These are phyloP conservation scores for Termitomyces sp. DNA, from an alignment of 768 basidiomycete species.

Conservation along the genomic window DNA sequence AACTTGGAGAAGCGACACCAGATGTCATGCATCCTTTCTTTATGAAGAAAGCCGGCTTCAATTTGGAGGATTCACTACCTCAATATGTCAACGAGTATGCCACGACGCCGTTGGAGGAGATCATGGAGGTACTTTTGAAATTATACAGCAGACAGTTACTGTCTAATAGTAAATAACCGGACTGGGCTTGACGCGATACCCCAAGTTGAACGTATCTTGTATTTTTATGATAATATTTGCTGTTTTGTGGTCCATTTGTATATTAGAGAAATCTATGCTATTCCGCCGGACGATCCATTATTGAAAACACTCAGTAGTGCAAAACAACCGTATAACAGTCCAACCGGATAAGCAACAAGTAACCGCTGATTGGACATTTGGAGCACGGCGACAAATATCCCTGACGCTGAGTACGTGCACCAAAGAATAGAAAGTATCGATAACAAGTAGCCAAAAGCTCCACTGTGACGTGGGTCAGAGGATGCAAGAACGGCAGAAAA, in stretches of 20 bases:
- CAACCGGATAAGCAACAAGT: conserved; percentile 95
- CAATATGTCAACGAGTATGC: conserved; percentile 87
- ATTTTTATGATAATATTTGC: neutral
- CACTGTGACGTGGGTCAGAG: conserved; percentile 38
- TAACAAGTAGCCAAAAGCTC: conserved; percentile 78
- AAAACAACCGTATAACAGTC: conserved; percentile 90
- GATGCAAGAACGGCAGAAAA: neutral
- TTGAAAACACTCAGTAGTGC: conserved; percentile 84
- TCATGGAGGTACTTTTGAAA: conserved; percentile 74
- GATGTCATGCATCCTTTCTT: conserved; percentile 87
- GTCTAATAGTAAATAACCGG: conserved; percentile 20
- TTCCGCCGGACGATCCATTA: conserved; percentile 35
- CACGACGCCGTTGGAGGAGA: conserved; percentile 74
- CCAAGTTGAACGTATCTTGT: neutral
- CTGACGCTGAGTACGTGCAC: conserved; percentile 96
- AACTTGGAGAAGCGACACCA: conserved; percentile 84
- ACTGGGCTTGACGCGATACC: neutral
- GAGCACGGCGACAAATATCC: conserved; percentile 92
- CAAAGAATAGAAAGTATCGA: conserved; percentile 82
- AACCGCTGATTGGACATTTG: conserved; percentile 94
- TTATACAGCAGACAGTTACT: conserved; percentile 72
- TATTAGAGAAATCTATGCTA: conserved; percentile 9
- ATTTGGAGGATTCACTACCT: conserved; percentile 76
- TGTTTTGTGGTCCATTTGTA: neutral
- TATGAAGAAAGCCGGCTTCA: conserved; percentile 81